Conservation (phyloP, 2,329 filamentous ascomycete species). For the Acarospora socialis region DNA sequence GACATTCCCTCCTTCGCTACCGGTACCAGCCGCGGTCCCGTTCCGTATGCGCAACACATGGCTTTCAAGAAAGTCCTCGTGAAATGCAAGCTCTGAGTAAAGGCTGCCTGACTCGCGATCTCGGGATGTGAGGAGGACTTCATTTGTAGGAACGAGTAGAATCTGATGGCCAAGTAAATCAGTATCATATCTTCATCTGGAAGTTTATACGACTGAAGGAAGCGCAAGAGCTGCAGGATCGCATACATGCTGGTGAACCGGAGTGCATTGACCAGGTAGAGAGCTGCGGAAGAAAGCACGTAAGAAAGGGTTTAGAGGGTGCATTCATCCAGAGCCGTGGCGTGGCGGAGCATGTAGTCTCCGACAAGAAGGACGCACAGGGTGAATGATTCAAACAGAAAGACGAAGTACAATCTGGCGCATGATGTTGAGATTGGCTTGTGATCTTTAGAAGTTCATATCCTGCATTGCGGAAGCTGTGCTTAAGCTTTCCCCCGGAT, state of each 20-base stretch:
- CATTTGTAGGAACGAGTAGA: conserved; percentile 83
- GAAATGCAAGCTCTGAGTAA: conserved; percentile 67
- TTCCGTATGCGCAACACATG: conserved; percentile 81
- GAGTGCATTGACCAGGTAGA: conserved; percentile 78
- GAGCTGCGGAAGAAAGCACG: conserved; percentile 97
- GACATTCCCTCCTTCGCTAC: conserved; percentile 41
- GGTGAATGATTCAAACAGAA: too few relatives aligned
- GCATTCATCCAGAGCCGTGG: conserved; percentile 71
- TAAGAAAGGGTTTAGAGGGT: conserved; percentile 97
- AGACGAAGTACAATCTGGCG: too few relatives aligned
- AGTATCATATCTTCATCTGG: conserved; percentile 4
- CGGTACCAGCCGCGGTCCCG: conserved; percentile 30
- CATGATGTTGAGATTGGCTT: too few relatives aligned
- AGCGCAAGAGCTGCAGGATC: conserved; percentile 10
- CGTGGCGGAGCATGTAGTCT: too few relatives aligned
- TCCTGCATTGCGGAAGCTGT: too few relatives aligned
- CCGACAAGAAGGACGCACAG: too few relatives aligned
- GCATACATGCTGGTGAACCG: conserved; percentile 67
- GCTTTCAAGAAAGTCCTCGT: conserved; percentile 90
- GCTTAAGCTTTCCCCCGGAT: too few relatives aligned
- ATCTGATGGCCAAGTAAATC: conserved; percentile 36
- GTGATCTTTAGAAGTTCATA: too few relatives aligned
- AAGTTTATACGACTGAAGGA: too few relatives aligned
- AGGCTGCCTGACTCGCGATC: conserved; percentile 70
- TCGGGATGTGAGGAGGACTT: conserved; percentile 74